Evolutionary conservation across 2,329 filamentous ascomycete species (phyloP).

Genomic region (Xylariaceae sp.): DNA sequence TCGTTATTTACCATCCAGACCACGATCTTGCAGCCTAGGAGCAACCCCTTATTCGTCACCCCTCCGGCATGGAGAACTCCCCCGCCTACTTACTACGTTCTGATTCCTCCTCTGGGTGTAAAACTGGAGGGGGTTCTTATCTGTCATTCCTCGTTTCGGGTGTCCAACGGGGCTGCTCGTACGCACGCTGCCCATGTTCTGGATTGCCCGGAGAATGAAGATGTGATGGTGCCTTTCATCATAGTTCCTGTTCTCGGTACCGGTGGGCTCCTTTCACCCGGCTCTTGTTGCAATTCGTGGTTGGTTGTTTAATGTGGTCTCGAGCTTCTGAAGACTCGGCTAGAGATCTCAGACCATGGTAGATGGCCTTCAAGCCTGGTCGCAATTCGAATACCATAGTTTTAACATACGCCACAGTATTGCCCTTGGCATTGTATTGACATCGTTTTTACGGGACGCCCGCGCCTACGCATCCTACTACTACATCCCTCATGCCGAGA

Average conservation of each 20-base stretch:
- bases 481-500: neutral
- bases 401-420: constrained; percentile 3
- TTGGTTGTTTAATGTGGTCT: constrained; percentile 1
- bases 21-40: constrained; percentile 9
- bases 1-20: constrained; percentile 15
- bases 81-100: neutral
- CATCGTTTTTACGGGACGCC: constrained; percentile 10
- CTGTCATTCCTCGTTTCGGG: neutral
- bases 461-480: constrained; percentile 1
- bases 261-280: neutral
- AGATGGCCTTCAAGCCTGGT: constrained; percentile 2
- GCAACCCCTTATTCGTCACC: constrained; percentile 8
- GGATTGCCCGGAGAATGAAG: neutral
- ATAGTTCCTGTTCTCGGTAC: neutral
- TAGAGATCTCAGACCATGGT: neutral
- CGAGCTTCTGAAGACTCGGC: neutral
- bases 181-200: neutral
- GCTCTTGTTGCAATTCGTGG: neutral
- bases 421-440: constrained; percentile 2
- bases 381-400: neutral
- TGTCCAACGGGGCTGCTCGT: neutral
- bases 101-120: neutral
- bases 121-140: neutral
- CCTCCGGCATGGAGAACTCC: neutral
- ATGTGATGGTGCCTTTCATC: neutral